Evolutionary conservation across 768 basidiomycete species (phyloP), one percentile per base, ranked within the genome.

Genomic region (Agaricus blazei): DNA sequence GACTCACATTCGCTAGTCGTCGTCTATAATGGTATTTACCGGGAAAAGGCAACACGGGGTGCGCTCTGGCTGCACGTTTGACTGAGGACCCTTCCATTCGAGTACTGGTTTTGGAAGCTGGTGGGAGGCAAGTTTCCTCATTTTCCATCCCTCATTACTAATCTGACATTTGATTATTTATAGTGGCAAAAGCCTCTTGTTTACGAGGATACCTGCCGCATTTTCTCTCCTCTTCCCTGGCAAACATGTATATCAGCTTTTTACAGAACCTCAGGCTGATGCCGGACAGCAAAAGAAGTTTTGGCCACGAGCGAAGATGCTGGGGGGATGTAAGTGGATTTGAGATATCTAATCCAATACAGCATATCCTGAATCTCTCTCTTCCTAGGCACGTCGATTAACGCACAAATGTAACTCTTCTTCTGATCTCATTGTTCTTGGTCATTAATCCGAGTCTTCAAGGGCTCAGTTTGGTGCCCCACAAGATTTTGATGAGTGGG

Each of bases 401-500:
- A 90, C 61, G 85, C 86, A 3, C 74, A 76, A 60, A 75, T 78
- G 76, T 73, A 68, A 11, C 51, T 53, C n/a, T 38, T 40, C 31
- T 24, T 37, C 23, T 14, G 41, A 31, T 43, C 11, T 43, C 12
- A 14, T 36, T 24, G 19, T 27, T 42, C 19, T 24, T 6, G 34
- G n/a, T 29, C 8, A 41, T 2, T 28, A 8, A 11, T 41, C 26
- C 54, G 48, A 9, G 44, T 47, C 9, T 12, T 34, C 9, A 37
- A 75, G 79, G 78, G 82, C 81, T 51, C 87, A 88, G 9, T 82
- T 81, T 48, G 86, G 86, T 4, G 78, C 85, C 7, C 83, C 87
- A 2, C 79, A 81, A 1, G 87, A 90, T 63, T 89, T 82, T 60
- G 84, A 88, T 60, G 76, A 88, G 64, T 87, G 84, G 79, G 83